Conservation (phyloP, 106 monocot species). For the Dendrobium officinale region DNA sequence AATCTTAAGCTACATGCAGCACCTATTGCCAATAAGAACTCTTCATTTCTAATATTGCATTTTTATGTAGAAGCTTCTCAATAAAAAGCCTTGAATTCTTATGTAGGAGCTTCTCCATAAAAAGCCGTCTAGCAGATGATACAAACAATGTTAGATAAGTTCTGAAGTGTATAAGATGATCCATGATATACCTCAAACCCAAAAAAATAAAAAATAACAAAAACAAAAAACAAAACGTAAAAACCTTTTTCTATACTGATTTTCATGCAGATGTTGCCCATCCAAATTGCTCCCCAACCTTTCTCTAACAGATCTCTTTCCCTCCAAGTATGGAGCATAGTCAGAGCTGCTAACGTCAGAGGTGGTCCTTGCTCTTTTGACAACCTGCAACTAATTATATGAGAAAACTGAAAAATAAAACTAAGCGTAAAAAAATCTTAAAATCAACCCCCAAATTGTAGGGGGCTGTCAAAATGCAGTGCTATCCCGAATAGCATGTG, state of each 20-base stretch:
- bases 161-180: neutral
- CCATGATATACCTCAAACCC: neutral
- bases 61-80: neutral
- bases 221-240: neutral
- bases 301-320: slow-evolving; percentile 43
- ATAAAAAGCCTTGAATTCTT: too few relatives aligned
- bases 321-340: slow-evolving; percentile 20
- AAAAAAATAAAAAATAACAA: neutral
- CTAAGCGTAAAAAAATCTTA: neutral
- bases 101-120: neutral
- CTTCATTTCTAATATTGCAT: neutral
- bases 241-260: slow-evolving; percentile 43
- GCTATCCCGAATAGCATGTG: too few relatives aligned
- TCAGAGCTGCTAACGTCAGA: slow-evolving; percentile 26
- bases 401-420: neutral
- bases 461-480: too few relatives aligned
- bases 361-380: slow-evolving; percentile 33
- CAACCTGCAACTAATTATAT: slow-evolving; percentile 33
- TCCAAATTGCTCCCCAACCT: slow-evolving; percentile 39
- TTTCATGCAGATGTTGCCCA: slow-evolving; percentile 10
- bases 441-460: too few relatives aligned
- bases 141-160: neutral
- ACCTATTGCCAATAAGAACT: neutral
- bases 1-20: neutral
- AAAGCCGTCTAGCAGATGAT: neutral